These are phyloP conservation scores for Pythium guiyangense DNA, from an alignment of 352 stramenopile genomes.

Conservation along the genomic window DNA sequence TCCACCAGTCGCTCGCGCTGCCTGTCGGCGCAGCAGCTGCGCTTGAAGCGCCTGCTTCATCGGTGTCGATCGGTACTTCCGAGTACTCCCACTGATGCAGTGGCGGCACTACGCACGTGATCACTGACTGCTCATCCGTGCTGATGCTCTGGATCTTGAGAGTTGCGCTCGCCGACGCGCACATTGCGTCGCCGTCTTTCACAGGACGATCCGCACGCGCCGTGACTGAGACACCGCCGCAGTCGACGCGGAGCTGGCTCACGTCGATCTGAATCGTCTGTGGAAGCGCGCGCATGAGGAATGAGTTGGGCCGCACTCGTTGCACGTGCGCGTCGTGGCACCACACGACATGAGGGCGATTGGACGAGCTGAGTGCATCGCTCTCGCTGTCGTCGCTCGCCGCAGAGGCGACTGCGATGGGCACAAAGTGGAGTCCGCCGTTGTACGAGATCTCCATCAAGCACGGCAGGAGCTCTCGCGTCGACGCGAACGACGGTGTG, in stretches of 20 bases:
- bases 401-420: conserved; percentile 19
- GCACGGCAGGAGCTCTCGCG: conserved; percentile 23
- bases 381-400: not conserved
- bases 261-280: conserved; percentile 37
- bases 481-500: conserved; percentile 18
- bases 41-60: not conserved
- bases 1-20: conserved; percentile 30
- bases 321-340: conserved; percentile 38
- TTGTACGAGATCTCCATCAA: conserved; percentile 60
- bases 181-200: conserved; percentile 4
- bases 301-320: conserved; percentile 48
- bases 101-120: conserved; percentile 36
- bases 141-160: conserved; percentile 24
- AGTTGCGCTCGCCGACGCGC: conserved; percentile 11
- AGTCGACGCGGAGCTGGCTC: conserved; percentile 19
- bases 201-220: conserved; percentile 7
- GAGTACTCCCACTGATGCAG: conserved; percentile 32
- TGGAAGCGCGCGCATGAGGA: conserved; percentile 29
- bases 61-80: conserved; percentile 9
- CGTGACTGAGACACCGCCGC: conserved; percentile 10
- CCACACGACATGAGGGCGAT: conserved; percentile 34
- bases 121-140: conserved; percentile 6
- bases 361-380: not conserved
- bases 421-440: conserved; percentile 34
- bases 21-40: not conserved